These are phyloP conservation scores for Calocybe cyanea DNA, from an alignment of 768 basidiomycete species.

Conservation along the genomic window DNA sequence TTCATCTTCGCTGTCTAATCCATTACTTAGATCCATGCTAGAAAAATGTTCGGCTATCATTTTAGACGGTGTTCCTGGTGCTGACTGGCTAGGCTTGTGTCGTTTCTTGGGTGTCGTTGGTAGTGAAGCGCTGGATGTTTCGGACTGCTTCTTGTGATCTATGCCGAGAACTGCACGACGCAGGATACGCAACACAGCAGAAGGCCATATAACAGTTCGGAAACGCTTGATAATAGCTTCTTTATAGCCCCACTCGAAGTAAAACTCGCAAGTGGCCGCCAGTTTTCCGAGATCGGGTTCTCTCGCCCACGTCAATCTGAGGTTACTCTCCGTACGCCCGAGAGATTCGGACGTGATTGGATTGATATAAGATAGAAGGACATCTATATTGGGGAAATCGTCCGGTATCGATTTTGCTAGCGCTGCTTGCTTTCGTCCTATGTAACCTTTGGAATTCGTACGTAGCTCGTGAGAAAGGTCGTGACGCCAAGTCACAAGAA, in stretches of 20 bases:
- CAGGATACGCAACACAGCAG: slow-evolving; percentile 65
- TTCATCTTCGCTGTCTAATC: slow-evolving; percentile 27
- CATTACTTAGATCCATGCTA: slow-evolving; percentile 32
- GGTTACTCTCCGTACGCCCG: slow-evolving; percentile 34
- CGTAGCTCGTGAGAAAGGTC: slow-evolving; percentile 60
- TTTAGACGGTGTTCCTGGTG: slow-evolving; percentile 47
- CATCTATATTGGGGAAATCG: slow-evolving; percentile 68
- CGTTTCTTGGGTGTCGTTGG: slow-evolving; percentile 40
- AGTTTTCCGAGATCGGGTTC: slow-evolving; percentile 72
- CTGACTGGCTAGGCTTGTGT: slow-evolving; percentile 18
- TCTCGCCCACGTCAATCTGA: slow-evolving; percentile 39
- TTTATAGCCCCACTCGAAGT: slow-evolving; percentile 90
- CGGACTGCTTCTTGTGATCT: slow-evolving; percentile 25
- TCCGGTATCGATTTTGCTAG: slow-evolving; percentile 62
- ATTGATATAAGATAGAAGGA: slow-evolving; percentile 72
- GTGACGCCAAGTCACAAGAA: slow-evolving; percentile 61
- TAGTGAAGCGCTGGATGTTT: neutral
- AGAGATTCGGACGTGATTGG: slow-evolving; percentile 72
- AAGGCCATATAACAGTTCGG: slow-evolving; percentile 78
- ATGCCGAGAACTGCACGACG: slow-evolving; percentile 56
- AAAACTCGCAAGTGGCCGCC: slow-evolving; percentile 78
- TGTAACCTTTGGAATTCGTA: slow-evolving; percentile 60
- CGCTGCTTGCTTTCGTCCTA: slow-evolving; percentile 61
- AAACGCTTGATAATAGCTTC: slow-evolving; percentile 83
- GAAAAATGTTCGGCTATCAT: slow-evolving; percentile 58